Evolutionary conservation across 305 asterid genomes (phyloP).

Genomic region (Solanum chacoense): DNA sequence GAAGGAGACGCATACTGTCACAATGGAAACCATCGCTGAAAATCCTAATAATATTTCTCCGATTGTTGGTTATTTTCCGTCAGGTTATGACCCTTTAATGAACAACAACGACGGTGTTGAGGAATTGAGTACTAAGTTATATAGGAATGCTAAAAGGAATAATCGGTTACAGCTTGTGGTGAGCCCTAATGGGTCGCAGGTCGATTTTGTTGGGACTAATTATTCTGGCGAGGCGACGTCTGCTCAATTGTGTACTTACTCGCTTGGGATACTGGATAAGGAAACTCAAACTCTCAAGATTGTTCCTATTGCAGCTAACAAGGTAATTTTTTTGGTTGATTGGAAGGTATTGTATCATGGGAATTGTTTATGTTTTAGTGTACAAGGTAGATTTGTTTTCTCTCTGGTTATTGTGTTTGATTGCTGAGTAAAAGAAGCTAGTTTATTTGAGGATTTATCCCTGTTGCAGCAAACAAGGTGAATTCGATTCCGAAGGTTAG

Average conservation of each 20-base stretch:
- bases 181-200: slow-evolving; percentile 34
- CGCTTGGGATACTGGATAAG: slow-evolving; percentile 72
- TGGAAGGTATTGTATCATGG: neutral
- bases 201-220: slow-evolving; percentile 69
- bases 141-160: slow-evolving; percentile 28
- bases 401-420: neutral
- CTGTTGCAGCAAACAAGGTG: neutral
- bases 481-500: neutral
- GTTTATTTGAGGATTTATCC: neutral
- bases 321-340: slow-evolving; percentile 32
- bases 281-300: slow-evolving; percentile 44
- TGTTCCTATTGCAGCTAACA: slow-evolving; percentile 71
- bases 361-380: neutral
- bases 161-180: slow-evolving; percentile 61
- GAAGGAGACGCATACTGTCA: slow-evolving; percentile 12
- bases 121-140: slow-evolving; percentile 27
- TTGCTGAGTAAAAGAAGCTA: neutral
- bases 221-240: slow-evolving; percentile 70
- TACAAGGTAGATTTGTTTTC: neutral
- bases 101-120: neutral
- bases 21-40: slow-evolving; percentile 27
- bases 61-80: slow-evolving; percentile 54
- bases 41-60: slow-evolving; percentile 42
- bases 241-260: slow-evolving; percentile 59
- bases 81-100: slow-evolving; percentile 53